Evolutionary conservation across 2,329 filamentous ascomycete genomes (phyloP), one percentile per base, ranked within the genome.

Genomic region (Drechslera avenae): DNA sequence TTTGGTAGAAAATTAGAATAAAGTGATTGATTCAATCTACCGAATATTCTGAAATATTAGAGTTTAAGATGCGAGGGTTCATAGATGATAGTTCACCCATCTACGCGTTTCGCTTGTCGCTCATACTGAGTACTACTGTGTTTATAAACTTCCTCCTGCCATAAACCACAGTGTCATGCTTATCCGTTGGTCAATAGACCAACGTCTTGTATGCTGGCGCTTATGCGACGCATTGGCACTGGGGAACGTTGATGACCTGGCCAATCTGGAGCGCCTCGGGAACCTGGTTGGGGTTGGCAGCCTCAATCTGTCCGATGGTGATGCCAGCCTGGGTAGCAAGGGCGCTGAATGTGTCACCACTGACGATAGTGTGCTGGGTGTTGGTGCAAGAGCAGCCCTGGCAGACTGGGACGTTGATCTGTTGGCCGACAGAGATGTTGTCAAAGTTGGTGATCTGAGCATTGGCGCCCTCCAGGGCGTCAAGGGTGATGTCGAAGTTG

Each of bases 261-360:
- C 36, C 45, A 18, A 47, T 31, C 30, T 31, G 28, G 23, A 47
- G 36, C 3, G 4, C 1, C 19, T 18, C 7, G 6, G 45, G 45
- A 21, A 39, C 17, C 12, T 35, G 30, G 12, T 14, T 19, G 5
- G 36, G 18, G 45, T 47, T 47, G 17, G 36, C 26, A 16, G 45
- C 28, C 30, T 34, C 31, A 13, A 47, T 35, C n/a, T 40, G 36
- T n/a, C 45, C 45, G 5, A 35, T 13, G 30, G 14, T 31, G 19
- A 39, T 30, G 14, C 45, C 31, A 8, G 2, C 3, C 1, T 3
- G 13, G 2, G 1, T 13, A 21, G 37, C 45, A 31, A 47, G 12
- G 31, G 7, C 45, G 31, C 12, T n/a, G 45, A 40, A 47, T 3
- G 21, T 41, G 13, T 47, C 45, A 16, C 45, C 45, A n/a, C n/a